phyloP scores from a whole-genome alignment of 495 filamentous ascomycete species.

The Talaromyces borbonicus region DNA sequence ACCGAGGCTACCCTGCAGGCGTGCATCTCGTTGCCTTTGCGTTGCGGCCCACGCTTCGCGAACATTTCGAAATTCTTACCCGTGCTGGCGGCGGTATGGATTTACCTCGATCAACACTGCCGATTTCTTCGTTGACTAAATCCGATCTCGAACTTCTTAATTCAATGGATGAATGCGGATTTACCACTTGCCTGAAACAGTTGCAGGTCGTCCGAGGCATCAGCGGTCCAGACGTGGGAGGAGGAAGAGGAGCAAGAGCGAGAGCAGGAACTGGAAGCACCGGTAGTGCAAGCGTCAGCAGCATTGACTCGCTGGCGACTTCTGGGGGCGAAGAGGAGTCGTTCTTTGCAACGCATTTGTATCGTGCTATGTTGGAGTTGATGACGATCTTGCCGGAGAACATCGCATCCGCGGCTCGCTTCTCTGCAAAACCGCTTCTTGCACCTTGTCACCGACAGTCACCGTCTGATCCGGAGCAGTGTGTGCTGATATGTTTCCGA shows the following conservation, averaged over 20 bases:
- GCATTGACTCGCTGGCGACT: not conserved
- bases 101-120: conserved; percentile 55
- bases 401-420: conserved; percentile 35
- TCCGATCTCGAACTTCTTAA: conserved; percentile 46
- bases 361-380: conserved; percentile 31
- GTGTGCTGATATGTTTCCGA: conserved; percentile 43
- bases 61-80: conserved; percentile 68
- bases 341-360: conserved; percentile 34
- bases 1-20: conserved; percentile 48
- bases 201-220: conserved; percentile 28
- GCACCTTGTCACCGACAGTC: conserved; percentile 28
- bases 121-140: conserved; percentile 43
- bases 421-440: conserved; percentile 38
- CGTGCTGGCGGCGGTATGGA: conserved; percentile 52
- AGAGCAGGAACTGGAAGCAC: conserved; percentile 1
- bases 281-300: conserved; percentile 1
- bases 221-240: no score
- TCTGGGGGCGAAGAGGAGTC: conserved; percentile 15
- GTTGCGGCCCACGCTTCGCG: conserved; percentile 53
- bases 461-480: conserved; percentile 19
- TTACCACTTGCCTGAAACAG: conserved; percentile 39
- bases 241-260: no score
- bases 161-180: conserved; percentile 47
- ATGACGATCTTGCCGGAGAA: conserved; percentile 32
- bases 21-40: conserved; percentile 71